Base-by-base conservation (phyloP, 352 stramenopile genomes). In the Pythium chondricola region DNA sequence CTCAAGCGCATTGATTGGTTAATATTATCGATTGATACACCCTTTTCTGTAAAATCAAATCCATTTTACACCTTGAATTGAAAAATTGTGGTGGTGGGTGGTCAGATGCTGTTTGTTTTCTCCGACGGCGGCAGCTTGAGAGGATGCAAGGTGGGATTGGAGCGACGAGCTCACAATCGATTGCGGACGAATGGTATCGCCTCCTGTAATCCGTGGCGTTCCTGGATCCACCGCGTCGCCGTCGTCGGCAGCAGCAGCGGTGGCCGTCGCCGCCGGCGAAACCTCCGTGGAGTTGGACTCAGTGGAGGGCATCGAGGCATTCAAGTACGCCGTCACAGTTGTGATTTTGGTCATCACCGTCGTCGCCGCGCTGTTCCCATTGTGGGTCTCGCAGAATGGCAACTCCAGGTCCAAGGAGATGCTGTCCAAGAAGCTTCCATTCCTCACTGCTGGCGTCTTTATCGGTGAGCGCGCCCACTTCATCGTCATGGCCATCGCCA, bases 391-490 rank as follows among this genome's bases (percentile, higher is more conserved):
- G 24, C 56, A 48, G 26, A 70, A 74, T 42, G 63, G 66, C 48
- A 80, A 59, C 6, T 62, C 67, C 8, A 22, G 50, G 24, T 63
- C 69, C 46, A 59, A 64, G 43, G 56, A 67, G 25, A 24, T 74
- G 40, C 56, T 83, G 43, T 71, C 64, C 29, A 61, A 63, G 21
- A 85, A 85, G 66, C 67, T 85, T 21, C 74, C 70, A 29, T 85
- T 82, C 56, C 60, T 69, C 16, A 85, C 71, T 3, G 73, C 73
- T 8, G 69, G 73, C 52, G 71, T 85, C 14, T 85, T 85, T 46
- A 64, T 85, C 44, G 67, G 55, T 61, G 48, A 43, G 43, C 35
- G 16, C 11, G 18, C 6, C 10, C 21, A 16, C 5, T 2, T 33
- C 10, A 24, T 9, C 9, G n/a, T 29, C 27, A 11, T 30, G 16